Evolutionary conservation across 108 stramenopile genomes (phyloP), one percentile per base, ranked within the genome.

Genomic region (Conticribra weissflogii): DNA sequence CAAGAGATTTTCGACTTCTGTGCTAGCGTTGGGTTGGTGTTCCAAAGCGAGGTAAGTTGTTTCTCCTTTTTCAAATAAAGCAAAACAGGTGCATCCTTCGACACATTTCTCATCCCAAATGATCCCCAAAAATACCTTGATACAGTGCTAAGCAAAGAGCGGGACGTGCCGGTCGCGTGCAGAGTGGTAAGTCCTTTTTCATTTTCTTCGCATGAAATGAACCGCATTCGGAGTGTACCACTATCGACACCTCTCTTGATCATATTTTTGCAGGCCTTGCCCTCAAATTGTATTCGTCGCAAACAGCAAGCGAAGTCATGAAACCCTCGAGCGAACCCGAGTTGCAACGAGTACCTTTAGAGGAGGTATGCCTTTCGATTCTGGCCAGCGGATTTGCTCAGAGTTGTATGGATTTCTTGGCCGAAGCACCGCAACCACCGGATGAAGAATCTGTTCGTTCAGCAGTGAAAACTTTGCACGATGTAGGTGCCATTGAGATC

Each of bases 151-250:
- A 91, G 56, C 97, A 99, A 76, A 66, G 98, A 7, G 78, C 86
- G 27, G 97, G 99, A 48, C 73, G 99, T 30, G 98, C 99, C 0
- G 99, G 98, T 1, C 81, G 99, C 27, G 94, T 97, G 22, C 90
- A 89, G 32, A 78, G 90, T 8, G 99, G 99, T 18, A n/a, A n/a
- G n/a, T n/a, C n/a, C 66, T 94, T 22, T 98, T 96, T 75, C 80
- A 79, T 9, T 54, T 17, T 54, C 8, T 9, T 22, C 53, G n/a
- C n/a, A n/a, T 14, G 45, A 46, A 16, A 16, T 46, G 45, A 14
- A 46, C 45, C 16, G 14, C 15, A 46, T 46, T 46, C 45, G 45
- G 16, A 16, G 45, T 46, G 16, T 46, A 14, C 45, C 14, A 16
- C 45, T 46, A n/a, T n/a, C n/a, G n/a, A n/a, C 45, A 46, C 45